These are phyloP conservation scores for Cymodocea nodosa DNA, from an alignment of 116 monocot genomes.

Conservation along the genomic window DNA sequence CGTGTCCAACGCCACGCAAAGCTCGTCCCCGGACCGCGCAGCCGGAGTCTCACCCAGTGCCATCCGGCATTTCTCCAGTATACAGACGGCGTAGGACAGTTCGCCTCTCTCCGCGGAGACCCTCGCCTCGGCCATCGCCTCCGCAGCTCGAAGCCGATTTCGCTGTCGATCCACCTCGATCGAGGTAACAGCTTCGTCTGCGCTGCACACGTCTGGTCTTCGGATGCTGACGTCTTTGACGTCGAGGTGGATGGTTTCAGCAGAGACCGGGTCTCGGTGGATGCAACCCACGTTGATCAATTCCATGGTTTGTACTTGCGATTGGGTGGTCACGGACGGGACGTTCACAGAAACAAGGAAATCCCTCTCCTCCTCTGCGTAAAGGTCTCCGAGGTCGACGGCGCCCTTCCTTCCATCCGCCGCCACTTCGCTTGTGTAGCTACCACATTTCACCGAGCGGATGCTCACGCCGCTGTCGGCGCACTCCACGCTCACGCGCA, in stretches of 20 bases:
- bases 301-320: neutral
- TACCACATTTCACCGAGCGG: constrained; percentile 33
- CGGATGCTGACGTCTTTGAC: neutral
- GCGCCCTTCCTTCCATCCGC: constrained; percentile 22
- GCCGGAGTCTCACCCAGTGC: constrained; percentile 20
- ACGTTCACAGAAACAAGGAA: constrained; percentile 46
- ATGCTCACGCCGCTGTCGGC: constrained; percentile 17
- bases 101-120: constrained; percentile 40
- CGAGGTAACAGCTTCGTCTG: constrained; percentile 9
- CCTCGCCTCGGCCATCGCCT: constrained; percentile 49
- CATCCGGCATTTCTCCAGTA: constrained; percentile 31
- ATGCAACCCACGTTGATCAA: constrained; percentile 27
- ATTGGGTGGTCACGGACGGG: constrained; percentile 9
- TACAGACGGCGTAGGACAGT: constrained; percentile 28
- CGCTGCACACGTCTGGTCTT: constrained; percentile 19
- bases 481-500: constrained; percentile 31
- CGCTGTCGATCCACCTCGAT: constrained; percentile 53
- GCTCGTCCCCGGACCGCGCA: constrained; percentile 23
- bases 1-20: constrained; percentile 31
- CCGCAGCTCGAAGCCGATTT: constrained; percentile 44
- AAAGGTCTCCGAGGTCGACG: constrained; percentile 47
- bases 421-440: constrained; percentile 26
- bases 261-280: constrained; percentile 29
- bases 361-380: constrained; percentile 71
- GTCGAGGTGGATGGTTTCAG: constrained; percentile 8